Percentiles rank a stretch among this genome's conserved stretches.
These are phyloP conservation scores for Phanerochaete carnosa DNA, from an alignment of 768 basidiomycete species.

Conservation along the genomic window DNA sequence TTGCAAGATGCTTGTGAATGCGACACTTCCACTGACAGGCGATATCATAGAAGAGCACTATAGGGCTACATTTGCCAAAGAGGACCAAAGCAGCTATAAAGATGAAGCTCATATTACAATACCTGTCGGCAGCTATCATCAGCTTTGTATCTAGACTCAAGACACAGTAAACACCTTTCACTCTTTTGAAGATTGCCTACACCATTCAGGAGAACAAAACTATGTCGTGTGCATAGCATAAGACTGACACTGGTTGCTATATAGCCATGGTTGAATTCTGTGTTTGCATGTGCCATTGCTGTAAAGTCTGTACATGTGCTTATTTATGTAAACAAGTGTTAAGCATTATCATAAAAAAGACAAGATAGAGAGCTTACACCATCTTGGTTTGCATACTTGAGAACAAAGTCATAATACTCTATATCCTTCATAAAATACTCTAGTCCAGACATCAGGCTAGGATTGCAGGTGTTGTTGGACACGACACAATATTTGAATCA, in stretches of 20 bases:
- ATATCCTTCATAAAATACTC: slow-evolving; percentile 24
- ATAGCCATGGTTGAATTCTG: neutral
- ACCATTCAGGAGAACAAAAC: slow-evolving; percentile 16
- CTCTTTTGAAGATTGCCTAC: slow-evolving; percentile 24
- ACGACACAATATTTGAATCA: slow-evolving; percentile 20
- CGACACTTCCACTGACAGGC: slow-evolving; percentile 19
- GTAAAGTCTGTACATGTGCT: neutral
- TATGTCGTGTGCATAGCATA: slow-evolving; percentile 19
- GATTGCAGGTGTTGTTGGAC: slow-evolving; percentile 13
- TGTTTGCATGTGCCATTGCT: neutral
- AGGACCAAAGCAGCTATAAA: neutral
- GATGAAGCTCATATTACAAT: slow-evolving; percentile 24
- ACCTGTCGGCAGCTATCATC: slow-evolving; percentile 4
- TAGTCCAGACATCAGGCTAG: slow-evolving; percentile 22
- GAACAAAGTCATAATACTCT: slow-evolving; percentile 18
- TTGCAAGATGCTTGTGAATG: slow-evolving; percentile 6
- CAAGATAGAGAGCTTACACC: slow-evolving; percentile 17
- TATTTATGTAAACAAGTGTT: neutral
- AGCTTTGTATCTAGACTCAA: neutral
- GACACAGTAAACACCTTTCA: slow-evolving; percentile 16
- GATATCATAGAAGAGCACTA: slow-evolving; percentile 19
- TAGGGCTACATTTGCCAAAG: neutral
- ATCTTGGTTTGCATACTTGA: slow-evolving; percentile 5
- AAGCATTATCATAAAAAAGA: slow-evolving; percentile 12
- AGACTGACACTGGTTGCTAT: neutral